Base-by-base conservation (phyloP, 148 eudicot species). In the Heliosperma pusillum region DNA sequence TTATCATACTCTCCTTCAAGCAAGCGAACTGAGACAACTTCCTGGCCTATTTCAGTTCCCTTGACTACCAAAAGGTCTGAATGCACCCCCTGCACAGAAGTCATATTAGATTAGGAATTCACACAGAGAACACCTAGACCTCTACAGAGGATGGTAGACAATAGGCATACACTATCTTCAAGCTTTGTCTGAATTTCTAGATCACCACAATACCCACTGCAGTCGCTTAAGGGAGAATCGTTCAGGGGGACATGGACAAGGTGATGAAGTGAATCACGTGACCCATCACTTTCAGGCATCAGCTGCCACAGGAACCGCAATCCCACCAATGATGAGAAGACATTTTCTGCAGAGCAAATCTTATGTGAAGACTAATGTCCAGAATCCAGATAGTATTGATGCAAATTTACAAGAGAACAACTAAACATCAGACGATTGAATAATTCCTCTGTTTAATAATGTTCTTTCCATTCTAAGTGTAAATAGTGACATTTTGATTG, bases 271-370 rank as follows among this genome's bases (percentile, higher is more conserved):
- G 83, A 78, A 84, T 89, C 88, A 81, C 85, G 77, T 27, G 83
- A 78, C 69, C 75, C 86, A 73, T 81, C 80, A 80, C 78, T 81
- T 83, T 93, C 89, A 72, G 97, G 91, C 83, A 75, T 87, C 80
- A 93, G 85, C 74, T 88, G 75, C 98, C 98, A 93, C 83, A 83
- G 71, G 73, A 93, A 93, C 77, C 84, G 90, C 76, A 93, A 80
- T 77, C 98, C 98, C 85, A 87, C 97, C 78, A 93, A 84, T 26
- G 98, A 93, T 60, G 98, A 93, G 80, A 93, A 93, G 47, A 89
- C 92, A 82, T 93, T 93, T 42, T 89, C 98, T 93, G 92, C 82
- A 80, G 70, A 44, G 68, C 72, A 81, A 10, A 59, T 74, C 69
- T 76, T 82, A 21, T 66, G 74, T 83, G 70, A 42, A 71, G 50